Base-by-base conservation (phyloP, 2,329 filamentous ascomycete genomes). In the Grosmannia clavigera region DNA sequence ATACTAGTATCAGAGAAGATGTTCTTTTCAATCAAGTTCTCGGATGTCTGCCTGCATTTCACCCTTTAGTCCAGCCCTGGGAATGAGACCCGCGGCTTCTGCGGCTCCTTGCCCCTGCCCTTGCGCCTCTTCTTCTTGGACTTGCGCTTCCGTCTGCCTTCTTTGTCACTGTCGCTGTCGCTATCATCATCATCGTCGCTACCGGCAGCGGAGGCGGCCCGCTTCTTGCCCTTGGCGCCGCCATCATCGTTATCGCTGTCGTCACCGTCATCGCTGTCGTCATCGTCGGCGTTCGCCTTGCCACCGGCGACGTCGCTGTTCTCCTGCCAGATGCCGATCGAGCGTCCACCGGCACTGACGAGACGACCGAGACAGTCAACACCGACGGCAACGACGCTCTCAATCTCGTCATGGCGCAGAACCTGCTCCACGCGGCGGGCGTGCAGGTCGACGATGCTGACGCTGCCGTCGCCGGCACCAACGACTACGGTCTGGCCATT, bases 281-380 rank as follows among this genome's bases (percentile, higher is more conserved):
- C 71, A 1, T 73, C 73, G 4, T 75, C 74, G 11, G 76, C 75
- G 14, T 79, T 76, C 0, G 73, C 72, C 0, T 77, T 76, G 0
- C 78, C 70, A 2, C 66, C 66, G 35, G 70, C 67, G 2, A 75
- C 76, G 27, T 80, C 78, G 3, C 76, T 77, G n/a, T 81, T 76
- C 62, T 86, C 81, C 69, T 94, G 84, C 94, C 94, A 99, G 2
- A 97, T 85, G 72, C 96, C 96, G 64, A 99, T 82, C 0, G 85
- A 84, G 66, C 81, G 82, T 0, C 94, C 94, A 59, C 94, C 94
- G 12, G 90, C 92, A 67, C 86, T 95, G 66, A 99, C 90, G 78
- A 99, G 83, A 54, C 94, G 81, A 54, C 91, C 89, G 58, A 86
- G 83, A 57, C 87, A 86, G 73, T 97, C 94, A 64, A 97, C 95